Base-by-base conservation (phyloP, 306 rosid genomes). In the Prunus davidiana region DNA sequence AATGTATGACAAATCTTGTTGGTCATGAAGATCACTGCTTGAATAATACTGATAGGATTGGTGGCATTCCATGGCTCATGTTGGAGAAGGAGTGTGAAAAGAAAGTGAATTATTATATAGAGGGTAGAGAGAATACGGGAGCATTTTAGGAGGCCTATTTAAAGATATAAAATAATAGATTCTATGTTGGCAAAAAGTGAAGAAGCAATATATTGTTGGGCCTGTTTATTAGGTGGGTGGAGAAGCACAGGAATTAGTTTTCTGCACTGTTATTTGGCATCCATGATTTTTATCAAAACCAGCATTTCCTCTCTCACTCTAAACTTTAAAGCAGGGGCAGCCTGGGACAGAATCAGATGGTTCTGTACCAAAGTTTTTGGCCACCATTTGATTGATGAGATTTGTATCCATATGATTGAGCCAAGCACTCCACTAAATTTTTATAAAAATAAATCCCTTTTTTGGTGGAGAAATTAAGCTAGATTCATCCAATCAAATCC, bases 61-160 rank as follows among this genome's bases (percentile, higher is more conserved):
- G 77, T 80, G 84, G 78, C 66, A 58, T 64, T 89, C 96, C 96
- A 93, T 91, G 76, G 74, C 61, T 86, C 89, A 80, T 88, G 82
- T 55, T 56, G 67, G 82, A 60, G 66, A 47, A 6, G 68, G 45
- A 73, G 57, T 84, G 47, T 58, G 51, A 19, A 60, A 50, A 66
- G 83, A 78, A 79, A 75, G 78, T 49, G 81, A 76, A 67, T 70
- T 82, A 81, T 16, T 86, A 77, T 84, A 83, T 66, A 74, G 81
- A 62, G 51, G 68, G 3, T 30, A 12, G 68, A 52, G 46, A 28
- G 25, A 30, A 19, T 30, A 30, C 12, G 50, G 20, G 64, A 58
- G 66, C 43, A 58, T 25, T 72, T 73, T 24, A 57, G 67, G 16
- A 72, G 43, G 67, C 12, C 43, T 58, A 25, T 58, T 14, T 57